Conservation (phyloP, 2,329 filamentous ascomycete species). For the Clonostachys rosea region DNA sequence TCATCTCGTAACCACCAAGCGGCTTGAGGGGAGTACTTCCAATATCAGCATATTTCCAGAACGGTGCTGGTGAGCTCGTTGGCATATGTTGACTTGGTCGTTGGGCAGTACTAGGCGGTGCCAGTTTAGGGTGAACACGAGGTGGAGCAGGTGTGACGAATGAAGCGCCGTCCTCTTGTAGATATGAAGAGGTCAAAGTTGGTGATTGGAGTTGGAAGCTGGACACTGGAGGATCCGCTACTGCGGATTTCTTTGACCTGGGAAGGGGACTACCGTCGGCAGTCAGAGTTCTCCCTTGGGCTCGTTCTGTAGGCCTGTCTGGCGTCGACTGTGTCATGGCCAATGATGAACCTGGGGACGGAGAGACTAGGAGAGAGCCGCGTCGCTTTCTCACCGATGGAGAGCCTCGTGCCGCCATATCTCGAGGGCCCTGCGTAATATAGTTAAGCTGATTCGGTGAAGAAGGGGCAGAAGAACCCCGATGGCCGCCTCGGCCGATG, state of each 20-base stretch:
- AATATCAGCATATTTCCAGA: constrained; percentile 83
- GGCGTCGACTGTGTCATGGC: constrained; percentile 53
- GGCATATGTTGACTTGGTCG: constrained; percentile 82
- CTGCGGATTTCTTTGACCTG: constrained; percentile 39
- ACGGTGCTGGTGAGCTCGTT: constrained; percentile 78
- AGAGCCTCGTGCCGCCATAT: constrained; percentile 46
- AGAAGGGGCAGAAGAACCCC: constrained; percentile 67
- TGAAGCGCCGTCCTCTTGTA: constrained; percentile 54
- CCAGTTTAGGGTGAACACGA: constrained; percentile 68
- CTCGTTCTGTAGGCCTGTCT: constrained; percentile 41
- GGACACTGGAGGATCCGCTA: constrained; percentile 36
- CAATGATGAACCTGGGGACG: constrained; percentile 44
- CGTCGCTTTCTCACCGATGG: constrained; percentile 52
- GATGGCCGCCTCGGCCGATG: constrained; percentile 57
- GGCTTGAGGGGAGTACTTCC: constrained; percentile 64
- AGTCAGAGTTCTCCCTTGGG: constrained; percentile 27
- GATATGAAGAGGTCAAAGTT: constrained; percentile 56
- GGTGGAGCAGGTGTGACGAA: constrained; percentile 71
- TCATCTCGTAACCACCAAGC: constrained; percentile 46
- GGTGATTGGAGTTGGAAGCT: constrained; percentile 54
- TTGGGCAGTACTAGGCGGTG: constrained; percentile 76
- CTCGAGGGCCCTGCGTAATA: constrained; percentile 53
- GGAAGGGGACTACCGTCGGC: constrained; percentile 60
- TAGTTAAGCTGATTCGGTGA: constrained; percentile 59
- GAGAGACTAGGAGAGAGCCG: constrained; percentile 50